phyloP scores from a whole-genome alignment of 495 filamentous ascomycete species.

The Penicillium bovifimosum region DNA sequence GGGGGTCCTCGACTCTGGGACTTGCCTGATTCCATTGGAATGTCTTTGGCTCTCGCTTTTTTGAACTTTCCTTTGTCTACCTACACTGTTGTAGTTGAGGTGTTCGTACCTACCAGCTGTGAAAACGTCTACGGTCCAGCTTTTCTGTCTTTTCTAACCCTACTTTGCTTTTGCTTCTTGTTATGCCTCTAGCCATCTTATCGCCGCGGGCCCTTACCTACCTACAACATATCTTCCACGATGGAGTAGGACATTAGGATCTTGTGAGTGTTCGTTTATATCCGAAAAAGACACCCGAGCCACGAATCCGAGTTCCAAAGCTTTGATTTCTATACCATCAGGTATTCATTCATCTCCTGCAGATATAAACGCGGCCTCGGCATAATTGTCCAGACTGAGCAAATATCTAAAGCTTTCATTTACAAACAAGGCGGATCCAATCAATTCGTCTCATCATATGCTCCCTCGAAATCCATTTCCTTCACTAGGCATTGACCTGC shows the following conservation, averaged over 20 bases:
- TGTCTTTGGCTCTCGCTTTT: no score
- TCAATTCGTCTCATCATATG: neutral
- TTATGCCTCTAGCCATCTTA: no score
- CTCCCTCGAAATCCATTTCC: neutral
- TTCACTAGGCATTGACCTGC: slow-evolving; percentile 6
- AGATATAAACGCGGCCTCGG: neutral
- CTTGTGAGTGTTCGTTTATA: neutral
- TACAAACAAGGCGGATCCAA: slow-evolving; percentile 6
- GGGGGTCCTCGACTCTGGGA: no score
- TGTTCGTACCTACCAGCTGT: no score
- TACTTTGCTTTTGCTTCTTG: no score
- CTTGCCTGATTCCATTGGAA: no score
- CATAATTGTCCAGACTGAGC: neutral
- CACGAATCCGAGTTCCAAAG: neutral
- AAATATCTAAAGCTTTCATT: neutral
- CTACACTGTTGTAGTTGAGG: no score
- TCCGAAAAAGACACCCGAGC: neutral
- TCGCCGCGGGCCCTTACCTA: no score
- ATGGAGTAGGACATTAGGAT: neutral
- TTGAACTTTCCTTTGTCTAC: no score
- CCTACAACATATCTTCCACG: no score
- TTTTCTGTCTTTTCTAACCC: no score
- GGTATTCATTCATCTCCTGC: slow-evolving; percentile 1
- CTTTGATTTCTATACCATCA: slow-evolving; percentile 5
- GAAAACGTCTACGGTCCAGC: no score